phyloP scores from a whole-genome alignment of 169 alveolate species.

The Plasmodium cynomolgi region DNA sequence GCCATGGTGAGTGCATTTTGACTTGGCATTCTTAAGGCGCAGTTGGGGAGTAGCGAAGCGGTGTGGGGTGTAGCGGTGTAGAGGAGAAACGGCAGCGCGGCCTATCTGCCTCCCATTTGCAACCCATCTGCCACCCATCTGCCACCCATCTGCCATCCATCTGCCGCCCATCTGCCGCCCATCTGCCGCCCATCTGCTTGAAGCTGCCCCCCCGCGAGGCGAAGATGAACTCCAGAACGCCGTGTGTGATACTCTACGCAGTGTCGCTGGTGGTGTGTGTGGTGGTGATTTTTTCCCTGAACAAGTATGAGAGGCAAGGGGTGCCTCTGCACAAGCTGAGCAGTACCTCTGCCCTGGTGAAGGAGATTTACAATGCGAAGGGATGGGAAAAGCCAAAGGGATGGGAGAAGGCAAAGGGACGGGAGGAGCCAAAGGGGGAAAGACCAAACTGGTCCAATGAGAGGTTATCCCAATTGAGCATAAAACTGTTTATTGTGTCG shows the following conservation, averaged over 20 bases:
- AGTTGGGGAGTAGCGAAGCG: neutral
- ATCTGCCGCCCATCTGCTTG: neutral
- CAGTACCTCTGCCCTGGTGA: neutral
- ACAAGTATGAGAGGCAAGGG: constrained; percentile 52
- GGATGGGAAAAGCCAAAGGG: neutral
- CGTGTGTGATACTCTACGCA: constrained; percentile 22
- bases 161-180: neutral
- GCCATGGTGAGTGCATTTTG: neutral
- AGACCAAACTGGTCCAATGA: neutral
- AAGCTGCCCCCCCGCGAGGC: neutral
- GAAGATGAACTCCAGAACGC: constrained; percentile 48
- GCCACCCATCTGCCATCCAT: neutral
- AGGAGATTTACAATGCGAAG: neutral
- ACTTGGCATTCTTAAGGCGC: neutral
- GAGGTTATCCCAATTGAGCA: neutral
- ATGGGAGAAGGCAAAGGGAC: neutral
- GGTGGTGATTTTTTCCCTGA: constrained; percentile 17
- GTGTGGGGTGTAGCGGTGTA: neutral
- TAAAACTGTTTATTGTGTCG: constrained; percentile 28
- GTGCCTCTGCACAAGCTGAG: constrained; percentile 9
- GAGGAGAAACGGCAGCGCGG: neutral
- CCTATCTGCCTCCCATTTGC: no score
- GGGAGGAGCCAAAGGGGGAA: neutral
- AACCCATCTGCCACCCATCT: neutral
- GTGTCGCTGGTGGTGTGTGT: constrained; percentile 26